These are phyloP conservation scores for Posidonia oceanica DNA, from an alignment of 116 monocot species.

Conservation along the genomic window DNA sequence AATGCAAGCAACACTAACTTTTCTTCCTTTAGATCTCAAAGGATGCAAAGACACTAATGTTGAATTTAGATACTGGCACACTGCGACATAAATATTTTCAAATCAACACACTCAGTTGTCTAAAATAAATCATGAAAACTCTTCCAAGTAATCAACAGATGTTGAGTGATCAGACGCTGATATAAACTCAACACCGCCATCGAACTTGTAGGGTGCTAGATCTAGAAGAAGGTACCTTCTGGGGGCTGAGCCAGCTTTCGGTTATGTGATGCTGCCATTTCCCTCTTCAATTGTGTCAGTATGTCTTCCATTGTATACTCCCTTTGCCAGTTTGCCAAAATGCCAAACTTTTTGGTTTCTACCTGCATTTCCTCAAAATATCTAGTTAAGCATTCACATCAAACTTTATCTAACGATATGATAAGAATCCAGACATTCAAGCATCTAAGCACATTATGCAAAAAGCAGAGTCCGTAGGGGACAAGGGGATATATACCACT, in stretches of 20 bases:
- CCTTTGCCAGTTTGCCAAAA: slow-evolving; percentile 16
- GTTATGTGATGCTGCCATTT: slow-evolving; percentile 12
- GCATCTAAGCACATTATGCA: not conserved
- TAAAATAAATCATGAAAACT: slow-evolving; percentile 1
- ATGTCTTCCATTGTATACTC: slow-evolving; percentile 21
- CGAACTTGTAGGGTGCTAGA: not conserved
- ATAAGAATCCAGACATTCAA: not conserved
- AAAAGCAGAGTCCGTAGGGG: not conserved
- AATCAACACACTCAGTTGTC: not conserved
- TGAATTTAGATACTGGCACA: not conserved
- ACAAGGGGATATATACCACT: slow-evolving; percentile 24
- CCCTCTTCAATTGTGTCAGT: slow-evolving; percentile 17
- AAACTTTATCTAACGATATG: not conserved
- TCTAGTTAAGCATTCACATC: too few species aligned
- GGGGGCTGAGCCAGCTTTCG: slow-evolving; percentile 18
- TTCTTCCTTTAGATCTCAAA: slow-evolving; percentile 1
- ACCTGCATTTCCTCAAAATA: slow-evolving; percentile 6
- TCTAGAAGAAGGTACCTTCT: slow-evolving; percentile 17
- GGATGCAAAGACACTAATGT: not conserved
- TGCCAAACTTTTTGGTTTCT: slow-evolving; percentile 13
- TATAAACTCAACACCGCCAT: not conserved
- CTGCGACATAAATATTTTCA: not conserved
- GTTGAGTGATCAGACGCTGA: slow-evolving; percentile 1
- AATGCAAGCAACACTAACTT: not conserved
- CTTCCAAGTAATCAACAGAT: not conserved